These are phyloP conservation scores for Penicillium hordei DNA, from an alignment of 2,329 filamentous ascomycete species.

Conservation along the genomic window DNA sequence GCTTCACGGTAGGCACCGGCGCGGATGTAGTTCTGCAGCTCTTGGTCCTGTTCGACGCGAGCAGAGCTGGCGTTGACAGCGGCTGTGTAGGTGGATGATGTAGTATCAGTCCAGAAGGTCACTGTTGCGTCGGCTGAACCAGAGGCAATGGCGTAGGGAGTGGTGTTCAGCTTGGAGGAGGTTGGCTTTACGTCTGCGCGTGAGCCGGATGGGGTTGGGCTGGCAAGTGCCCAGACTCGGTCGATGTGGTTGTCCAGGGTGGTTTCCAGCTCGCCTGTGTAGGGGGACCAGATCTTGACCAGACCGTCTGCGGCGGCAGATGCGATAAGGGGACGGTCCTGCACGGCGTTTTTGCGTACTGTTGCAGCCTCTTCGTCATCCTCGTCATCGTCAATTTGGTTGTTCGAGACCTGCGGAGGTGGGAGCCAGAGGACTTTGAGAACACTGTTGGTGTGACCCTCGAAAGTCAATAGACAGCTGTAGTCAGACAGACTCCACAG, in stretches of 20 bases:
- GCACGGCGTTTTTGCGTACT: constrained; percentile 31
- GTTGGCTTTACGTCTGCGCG: constrained; percentile 32
- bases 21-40: constrained; percentile 88
- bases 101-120: constrained; percentile 95
- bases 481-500: constrained; percentile 94
- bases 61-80: constrained; percentile 71
- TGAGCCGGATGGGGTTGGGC: constrained; percentile 47
- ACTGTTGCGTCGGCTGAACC: constrained; percentile 90
- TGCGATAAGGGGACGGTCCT: constrained; percentile 55
- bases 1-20: constrained; percentile 87
- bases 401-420: constrained; percentile 42
- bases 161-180: constrained; percentile 32
- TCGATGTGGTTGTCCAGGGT: constrained; percentile 97
- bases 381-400: constrained; percentile 33
- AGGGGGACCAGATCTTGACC: constrained; percentile 93
- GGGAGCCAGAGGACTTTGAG: constrained; percentile 89
- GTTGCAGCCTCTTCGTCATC: constrained; percentile 32
- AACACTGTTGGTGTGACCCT: constrained; percentile 94
- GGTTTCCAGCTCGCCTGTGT: constrained; percentile 77
- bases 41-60: constrained; percentile 89
- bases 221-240: constrained; percentile 88
- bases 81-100: constrained; percentile 72
- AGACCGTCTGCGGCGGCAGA: constrained; percentile 91
- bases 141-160: constrained; percentile 73
- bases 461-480: constrained; percentile 87